Conservation (phyloP, 2,329 filamentous ascomycete genomes). For the Aspergillus hortae region DNA sequence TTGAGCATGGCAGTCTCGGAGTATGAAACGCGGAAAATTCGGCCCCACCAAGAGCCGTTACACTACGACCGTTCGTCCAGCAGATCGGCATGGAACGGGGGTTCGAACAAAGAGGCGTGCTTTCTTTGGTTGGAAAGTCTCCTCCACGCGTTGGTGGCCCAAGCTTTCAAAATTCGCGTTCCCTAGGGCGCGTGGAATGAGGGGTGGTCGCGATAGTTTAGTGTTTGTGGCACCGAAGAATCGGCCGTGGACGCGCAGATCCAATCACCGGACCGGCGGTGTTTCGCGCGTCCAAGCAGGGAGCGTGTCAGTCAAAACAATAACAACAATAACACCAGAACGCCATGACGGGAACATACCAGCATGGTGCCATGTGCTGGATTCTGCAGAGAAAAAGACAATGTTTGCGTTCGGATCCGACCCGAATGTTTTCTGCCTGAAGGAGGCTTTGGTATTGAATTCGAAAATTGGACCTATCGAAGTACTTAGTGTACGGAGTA, state of each 20-base stretch:
- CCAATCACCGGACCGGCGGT: constrained; percentile 14
- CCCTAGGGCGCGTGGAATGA: constrained; percentile 22
- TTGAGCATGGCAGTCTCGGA: neutral
- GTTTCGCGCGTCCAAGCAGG: constrained; percentile 7
- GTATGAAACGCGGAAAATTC: neutral
- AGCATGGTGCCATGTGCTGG: neutral
- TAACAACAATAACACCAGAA: neutral
- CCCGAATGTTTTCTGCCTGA: neutral
- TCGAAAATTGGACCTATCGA: neutral
- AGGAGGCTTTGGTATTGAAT: neutral
- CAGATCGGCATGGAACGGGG: neutral
- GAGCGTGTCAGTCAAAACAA: neutral
- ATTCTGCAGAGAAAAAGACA: neutral
- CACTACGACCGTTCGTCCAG: neutral
- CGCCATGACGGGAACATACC: neutral
- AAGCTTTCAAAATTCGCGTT: constrained; percentile 9
- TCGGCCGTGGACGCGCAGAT: constrained; percentile 8
- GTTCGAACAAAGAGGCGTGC: neutral
- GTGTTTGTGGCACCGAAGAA: neutral
- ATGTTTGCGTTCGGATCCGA: neutral
- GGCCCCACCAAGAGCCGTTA: constrained; percentile 5
- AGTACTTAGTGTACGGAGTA: too few relatives aligned
- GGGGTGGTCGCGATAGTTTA: constrained; percentile 13
- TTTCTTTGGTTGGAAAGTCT: neutral
- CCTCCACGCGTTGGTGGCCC: neutral